phyloP scores from a whole-genome alignment of 75 land plant genomes.

The Sequoiadendron giganteum region DNA sequence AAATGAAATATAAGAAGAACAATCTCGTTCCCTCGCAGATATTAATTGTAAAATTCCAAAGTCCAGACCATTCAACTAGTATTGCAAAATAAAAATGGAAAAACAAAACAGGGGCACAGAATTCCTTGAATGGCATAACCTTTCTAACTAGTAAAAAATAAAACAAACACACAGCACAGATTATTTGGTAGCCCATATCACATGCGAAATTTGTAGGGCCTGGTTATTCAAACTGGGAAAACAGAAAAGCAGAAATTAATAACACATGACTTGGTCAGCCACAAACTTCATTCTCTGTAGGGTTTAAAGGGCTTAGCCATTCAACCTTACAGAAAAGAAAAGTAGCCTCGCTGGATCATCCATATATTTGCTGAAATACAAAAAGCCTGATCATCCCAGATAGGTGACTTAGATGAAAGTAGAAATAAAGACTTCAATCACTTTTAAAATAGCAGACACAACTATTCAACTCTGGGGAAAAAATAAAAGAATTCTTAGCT shows the following conservation, averaged over 20 bases:
- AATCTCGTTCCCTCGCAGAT: not conserved
- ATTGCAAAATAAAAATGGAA: not conserved
- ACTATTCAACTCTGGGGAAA: too few species aligned
- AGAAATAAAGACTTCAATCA: too few species aligned
- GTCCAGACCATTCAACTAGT: not conserved
- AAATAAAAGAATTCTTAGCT: too few species aligned
- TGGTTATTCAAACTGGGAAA: not conserved
- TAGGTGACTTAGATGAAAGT: too few species aligned
- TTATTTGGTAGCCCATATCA: not conserved
- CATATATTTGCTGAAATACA: too few species aligned
- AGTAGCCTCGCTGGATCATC: too few species aligned
- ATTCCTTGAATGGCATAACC: not conserved
- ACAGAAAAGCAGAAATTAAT: not conserved
- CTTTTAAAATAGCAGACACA: too few species aligned
- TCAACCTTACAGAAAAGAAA: not conserved
- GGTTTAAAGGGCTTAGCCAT: not conserved
- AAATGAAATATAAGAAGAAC: not conserved
- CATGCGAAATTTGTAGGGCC: not conserved
- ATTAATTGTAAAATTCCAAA: not conserved
- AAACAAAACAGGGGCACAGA: not conserved
- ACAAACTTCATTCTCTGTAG: not conserved
- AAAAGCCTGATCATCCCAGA: too few species aligned
- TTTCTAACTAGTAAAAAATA: not conserved
- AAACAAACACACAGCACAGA: not conserved
- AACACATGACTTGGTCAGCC: not conserved